A percentile compares a stretch with the other conserved stretches of the same genome.
Conservation (phyloP, 345 rosid species). For the Populus ilicifolia region DNA sequence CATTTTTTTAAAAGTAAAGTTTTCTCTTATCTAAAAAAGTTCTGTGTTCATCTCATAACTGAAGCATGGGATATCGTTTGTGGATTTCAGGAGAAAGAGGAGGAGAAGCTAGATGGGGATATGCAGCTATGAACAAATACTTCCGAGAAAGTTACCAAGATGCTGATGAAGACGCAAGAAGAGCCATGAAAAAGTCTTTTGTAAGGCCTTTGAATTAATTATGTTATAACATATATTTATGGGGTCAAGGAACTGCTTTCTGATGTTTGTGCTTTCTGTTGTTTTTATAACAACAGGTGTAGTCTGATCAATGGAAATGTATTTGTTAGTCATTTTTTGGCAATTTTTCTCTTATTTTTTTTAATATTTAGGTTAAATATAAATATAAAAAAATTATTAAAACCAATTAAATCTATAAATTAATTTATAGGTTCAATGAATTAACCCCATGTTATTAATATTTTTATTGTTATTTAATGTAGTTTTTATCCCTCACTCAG, state of each 20-base stretch:
- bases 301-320: constrained; percentile 27
- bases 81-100: constrained; percentile 76
- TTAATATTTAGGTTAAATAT: too few species aligned
- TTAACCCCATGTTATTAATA: fast-evolving
- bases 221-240: not conserved
- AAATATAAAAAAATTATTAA: too few species aligned
- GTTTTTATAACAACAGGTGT: constrained; percentile 42
- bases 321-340: too few species aligned
- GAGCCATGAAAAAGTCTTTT: constrained; percentile 95
- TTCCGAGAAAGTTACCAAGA: constrained; percentile 71
- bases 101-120: constrained; percentile 89
- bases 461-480: too few species aligned
- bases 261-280: not conserved
- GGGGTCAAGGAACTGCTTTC: not conserved
- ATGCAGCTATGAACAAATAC: constrained; percentile 83
- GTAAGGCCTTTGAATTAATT: constrained; percentile 40
- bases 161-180: constrained; percentile 81
- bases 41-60: not conserved
- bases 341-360: too few species aligned
- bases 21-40: not conserved
- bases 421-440: fast-evolving
- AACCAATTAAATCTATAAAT: fast-evolving
- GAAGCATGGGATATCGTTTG: not conserved
- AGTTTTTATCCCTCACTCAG: too few species aligned
- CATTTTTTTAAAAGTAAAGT: too few species aligned